Conservation (phyloP, 2,329 filamentous ascomycete genomes). For the Fusarium temperatum region DNA sequence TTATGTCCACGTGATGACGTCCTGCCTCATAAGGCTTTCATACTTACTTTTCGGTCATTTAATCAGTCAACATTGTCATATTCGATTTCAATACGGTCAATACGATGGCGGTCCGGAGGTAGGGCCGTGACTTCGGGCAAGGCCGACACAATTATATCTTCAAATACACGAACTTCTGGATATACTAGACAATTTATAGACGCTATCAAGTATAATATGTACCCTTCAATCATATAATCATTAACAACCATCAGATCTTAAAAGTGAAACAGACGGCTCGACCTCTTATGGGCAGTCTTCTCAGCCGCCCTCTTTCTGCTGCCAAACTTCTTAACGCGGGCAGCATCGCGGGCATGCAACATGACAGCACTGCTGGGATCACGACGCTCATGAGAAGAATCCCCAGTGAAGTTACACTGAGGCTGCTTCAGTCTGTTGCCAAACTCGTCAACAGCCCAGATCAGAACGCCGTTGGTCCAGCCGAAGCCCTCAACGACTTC, state of each 20-base stretch:
- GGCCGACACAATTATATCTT: neutral
- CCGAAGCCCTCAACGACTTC: slow-evolving; percentile 75
- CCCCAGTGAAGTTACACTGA: slow-evolving; percentile 61
- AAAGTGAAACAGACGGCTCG: slow-evolving; percentile 17
- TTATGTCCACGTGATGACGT: slow-evolving; percentile 1
- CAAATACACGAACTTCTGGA: neutral
- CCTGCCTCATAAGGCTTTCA: neutral
- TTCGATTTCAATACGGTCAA: neutral
- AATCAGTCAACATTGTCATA: neutral
- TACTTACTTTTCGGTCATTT: neutral
- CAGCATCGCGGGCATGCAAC: slow-evolving; percentile 56
- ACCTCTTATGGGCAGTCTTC: slow-evolving; percentile 22
- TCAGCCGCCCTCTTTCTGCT: slow-evolving; percentile 25
- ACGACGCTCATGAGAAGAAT: slow-evolving; percentile 50
- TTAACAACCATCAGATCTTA: neutral
- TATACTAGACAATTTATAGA: neutral
- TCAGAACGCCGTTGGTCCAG: slow-evolving; percentile 74
- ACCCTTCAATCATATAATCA: neutral
- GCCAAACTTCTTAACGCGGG: slow-evolving; percentile 59
- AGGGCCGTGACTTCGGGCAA: neutral
- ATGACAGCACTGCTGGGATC: slow-evolving; percentile 54
- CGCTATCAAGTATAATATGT: neutral
- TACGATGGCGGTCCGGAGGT: neutral
- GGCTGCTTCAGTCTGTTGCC: slow-evolving; percentile 63
- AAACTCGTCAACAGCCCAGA: slow-evolving; percentile 73